phyloP scores from a whole-genome alignment of 768 basidiomycete species.

The Psilocybe subaeruginosa region DNA sequence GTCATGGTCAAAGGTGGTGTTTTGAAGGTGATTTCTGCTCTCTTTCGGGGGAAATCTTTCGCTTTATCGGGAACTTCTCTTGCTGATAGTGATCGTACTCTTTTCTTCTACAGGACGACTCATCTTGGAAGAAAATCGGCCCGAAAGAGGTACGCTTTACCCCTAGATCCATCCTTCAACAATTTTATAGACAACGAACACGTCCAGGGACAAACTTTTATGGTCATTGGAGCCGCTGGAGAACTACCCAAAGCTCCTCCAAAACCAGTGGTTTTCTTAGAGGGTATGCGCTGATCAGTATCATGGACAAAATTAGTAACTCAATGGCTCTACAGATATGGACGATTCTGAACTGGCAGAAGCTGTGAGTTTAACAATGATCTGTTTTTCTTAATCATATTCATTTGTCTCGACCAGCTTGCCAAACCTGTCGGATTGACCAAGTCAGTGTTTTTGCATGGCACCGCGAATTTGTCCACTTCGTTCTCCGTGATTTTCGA shows the following conservation, averaged over 20 bases:
- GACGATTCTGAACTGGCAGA: slow-evolving; percentile 79
- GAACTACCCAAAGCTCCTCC: slow-evolving; percentile 89
- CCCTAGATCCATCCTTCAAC: neutral
- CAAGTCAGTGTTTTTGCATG: slow-evolving; percentile 50
- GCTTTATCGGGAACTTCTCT: neutral
- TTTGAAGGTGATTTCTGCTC: slow-evolving; percentile 68
- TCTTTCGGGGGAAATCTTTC: neutral
- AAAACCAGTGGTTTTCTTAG: slow-evolving; percentile 80
- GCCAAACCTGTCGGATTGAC: slow-evolving; percentile 79
- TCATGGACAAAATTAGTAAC: neutral
- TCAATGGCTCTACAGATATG: slow-evolving; percentile 62
- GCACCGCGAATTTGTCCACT: neutral
- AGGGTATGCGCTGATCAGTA: slow-evolving; percentile 54
- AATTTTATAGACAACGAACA: neutral
- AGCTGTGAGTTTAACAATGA: slow-evolving; percentile 54
- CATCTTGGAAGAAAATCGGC: slow-evolving; percentile 81
- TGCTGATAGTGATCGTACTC: neutral
- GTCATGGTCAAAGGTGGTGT: slow-evolving; percentile 94
- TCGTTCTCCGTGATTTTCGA: neutral
- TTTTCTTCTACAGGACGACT: slow-evolving; percentile 66
- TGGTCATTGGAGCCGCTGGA: slow-evolving; percentile 92
- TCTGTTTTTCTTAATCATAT: slow-evolving; percentile 5
- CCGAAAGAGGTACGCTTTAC: slow-evolving; percentile 71
- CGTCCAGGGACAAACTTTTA: slow-evolving; percentile 83
- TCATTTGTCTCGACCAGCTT: slow-evolving; percentile 46